phyloP scores from a whole-genome alignment of 2,329 filamentous ascomycete genomes.

The Arthrobotrys sphaeroides region DNA sequence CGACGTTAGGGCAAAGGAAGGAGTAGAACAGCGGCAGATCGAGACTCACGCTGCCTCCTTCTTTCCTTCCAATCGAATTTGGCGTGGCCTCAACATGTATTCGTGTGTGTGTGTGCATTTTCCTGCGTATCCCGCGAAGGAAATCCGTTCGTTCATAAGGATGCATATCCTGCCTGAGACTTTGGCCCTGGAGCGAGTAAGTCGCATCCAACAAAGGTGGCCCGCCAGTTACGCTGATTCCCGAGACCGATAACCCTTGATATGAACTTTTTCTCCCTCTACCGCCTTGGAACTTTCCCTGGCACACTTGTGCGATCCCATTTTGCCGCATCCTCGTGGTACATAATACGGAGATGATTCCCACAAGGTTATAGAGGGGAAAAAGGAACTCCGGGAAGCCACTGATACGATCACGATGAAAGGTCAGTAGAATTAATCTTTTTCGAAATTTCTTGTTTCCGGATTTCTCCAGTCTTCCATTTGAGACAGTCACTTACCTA shows the following conservation, averaged over 20 bases:
- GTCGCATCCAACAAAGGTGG: constrained; percentile 37
- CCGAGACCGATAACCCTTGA: constrained; percentile 29
- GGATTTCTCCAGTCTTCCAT: neutral
- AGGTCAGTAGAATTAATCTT: neutral
- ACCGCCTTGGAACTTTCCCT: constrained; percentile 11
- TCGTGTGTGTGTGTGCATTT: neutral
- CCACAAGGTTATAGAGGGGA: constrained; percentile 31
- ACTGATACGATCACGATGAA: constrained; percentile 28
- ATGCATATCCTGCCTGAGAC: neutral
- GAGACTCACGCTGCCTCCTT: neutral
- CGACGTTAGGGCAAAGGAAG: constrained; percentile 34
- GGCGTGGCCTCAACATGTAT: constrained; percentile 1
- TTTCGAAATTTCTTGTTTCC: neutral
- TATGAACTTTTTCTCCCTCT: neutral
- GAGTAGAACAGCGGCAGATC: constrained; percentile 25
- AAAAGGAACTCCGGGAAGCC: constrained; percentile 19
- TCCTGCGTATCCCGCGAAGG: neutral
- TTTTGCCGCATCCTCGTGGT: constrained; percentile 48
- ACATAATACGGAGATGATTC: constrained; percentile 54
- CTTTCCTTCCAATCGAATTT: neutral
- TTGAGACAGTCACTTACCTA: neutral
- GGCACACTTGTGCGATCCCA: constrained; percentile 37
- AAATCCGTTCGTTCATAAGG: neutral
- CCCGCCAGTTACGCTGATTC: constrained; percentile 12
- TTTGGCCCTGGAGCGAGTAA: constrained; percentile 6